Evolutionary conservation across 441 rosid genomes (phyloP).

Genomic region (Pelargonium myrrhifolium): DNA sequence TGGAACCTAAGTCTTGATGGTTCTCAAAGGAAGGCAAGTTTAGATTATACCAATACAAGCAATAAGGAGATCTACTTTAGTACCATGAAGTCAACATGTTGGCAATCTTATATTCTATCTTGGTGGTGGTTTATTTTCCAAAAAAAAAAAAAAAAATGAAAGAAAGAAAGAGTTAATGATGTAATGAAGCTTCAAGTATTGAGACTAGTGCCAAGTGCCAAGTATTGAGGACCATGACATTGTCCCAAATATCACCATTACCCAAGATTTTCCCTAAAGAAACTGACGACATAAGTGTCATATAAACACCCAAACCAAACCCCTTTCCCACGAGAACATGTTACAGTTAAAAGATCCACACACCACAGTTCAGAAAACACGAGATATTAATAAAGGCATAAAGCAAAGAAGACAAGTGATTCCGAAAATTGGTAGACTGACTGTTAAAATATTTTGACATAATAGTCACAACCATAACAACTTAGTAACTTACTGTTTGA

Average conservation of each 20-base stretch:
- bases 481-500: constrained; percentile 46
- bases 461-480: not conserved
- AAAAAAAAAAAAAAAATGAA: too few relatives aligned
- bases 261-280: too few relatives aligned
- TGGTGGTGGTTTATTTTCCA: too few relatives aligned
- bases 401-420: not conserved
- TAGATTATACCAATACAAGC: too few relatives aligned
- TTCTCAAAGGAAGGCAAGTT: not conserved
- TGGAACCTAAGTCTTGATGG: not conserved
- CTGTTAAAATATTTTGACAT: not conserved
- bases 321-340: not conserved
- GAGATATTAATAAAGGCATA: not conserved
- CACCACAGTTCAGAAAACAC: too few relatives aligned
- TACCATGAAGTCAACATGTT: not conserved
- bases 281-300: too few relatives aligned
- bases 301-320: not conserved
- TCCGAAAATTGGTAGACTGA: not conserved
- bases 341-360: not conserved
- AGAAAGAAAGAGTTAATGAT: too few relatives aligned
- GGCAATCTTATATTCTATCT: too few relatives aligned
- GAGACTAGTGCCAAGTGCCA: not conserved
- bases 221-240: not conserved
- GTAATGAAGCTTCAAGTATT: too few relatives aligned
- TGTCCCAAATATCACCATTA: not conserved
- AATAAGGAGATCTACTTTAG: not conserved